Evolutionary conservation across 148 eudicot species (phyloP).

Genomic region (Bassia scoparia): DNA sequence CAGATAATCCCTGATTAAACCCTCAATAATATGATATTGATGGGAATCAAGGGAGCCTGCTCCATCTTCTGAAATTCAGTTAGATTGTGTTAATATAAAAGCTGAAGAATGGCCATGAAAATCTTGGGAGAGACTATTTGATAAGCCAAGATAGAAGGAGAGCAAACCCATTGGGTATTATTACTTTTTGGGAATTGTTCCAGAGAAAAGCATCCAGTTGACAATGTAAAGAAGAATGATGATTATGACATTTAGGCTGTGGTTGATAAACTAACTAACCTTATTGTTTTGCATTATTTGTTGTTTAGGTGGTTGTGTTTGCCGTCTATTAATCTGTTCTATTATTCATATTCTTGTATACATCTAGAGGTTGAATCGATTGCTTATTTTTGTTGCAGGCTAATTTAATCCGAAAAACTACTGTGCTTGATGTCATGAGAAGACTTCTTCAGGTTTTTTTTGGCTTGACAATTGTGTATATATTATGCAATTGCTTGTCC

Average conservation of each 20-base stretch:
- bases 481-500: conserved; percentile 5
- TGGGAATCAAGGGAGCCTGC: neutral
- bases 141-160: neutral
- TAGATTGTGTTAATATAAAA: neutral
- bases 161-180: no score
- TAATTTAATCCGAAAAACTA: conserved; percentile 90
- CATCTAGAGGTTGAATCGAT: neutral
- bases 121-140: neutral
- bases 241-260: no score
- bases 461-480: conserved; percentile 5
- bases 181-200: no score
- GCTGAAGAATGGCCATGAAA: neutral
- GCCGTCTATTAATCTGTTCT: no score
- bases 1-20: no score
- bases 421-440: conserved; percentile 99
- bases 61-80: neutral
- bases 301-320: no score
- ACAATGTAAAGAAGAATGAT: no score
- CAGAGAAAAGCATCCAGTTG: no score
- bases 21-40: no score
- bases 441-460: conserved; percentile 93
- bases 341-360: neutral
- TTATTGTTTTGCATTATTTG: no score
- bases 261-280: no score
- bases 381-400: conserved; percentile 52